Evolutionary conservation across 495 filamentous ascomycete genomes (phyloP).

Genomic region (Trichoderma asperelloides): DNA sequence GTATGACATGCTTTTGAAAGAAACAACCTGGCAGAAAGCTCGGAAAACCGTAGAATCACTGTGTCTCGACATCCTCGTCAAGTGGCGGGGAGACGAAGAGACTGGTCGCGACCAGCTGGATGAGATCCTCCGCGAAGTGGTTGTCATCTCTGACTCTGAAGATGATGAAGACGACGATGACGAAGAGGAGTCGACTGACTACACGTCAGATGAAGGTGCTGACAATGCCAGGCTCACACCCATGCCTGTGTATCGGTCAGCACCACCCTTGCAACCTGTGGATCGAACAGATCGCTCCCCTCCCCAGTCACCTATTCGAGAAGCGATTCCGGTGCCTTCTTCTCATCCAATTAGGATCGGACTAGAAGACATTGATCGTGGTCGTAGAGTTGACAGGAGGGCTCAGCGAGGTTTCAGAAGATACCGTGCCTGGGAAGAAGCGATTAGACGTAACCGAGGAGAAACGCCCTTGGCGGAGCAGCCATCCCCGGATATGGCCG

Average conservation of each 20-base stretch:
- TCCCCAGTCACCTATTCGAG: background rate
- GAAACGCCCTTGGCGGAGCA: background rate
- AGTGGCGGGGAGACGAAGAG: conserved; percentile 85
- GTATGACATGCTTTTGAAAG: conserved; percentile 69
- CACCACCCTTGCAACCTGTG: background rate
- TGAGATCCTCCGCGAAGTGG: conserved; percentile 71
- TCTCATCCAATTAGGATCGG: background rate
- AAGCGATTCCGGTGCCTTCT: background rate
- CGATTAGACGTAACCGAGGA: conserved; percentile 9
- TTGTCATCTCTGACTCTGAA: conserved; percentile 76
- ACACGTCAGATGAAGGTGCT: conserved; percentile 11
- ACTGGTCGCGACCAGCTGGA: conserved; percentile 65
- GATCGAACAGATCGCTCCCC: background rate
- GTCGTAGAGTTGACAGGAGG: background rate
- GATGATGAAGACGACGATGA: conserved; percentile 46
- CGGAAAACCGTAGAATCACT: conserved; percentile 59
- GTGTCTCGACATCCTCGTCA: conserved; percentile 62
- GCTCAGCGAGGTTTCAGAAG: conserved; percentile 8
- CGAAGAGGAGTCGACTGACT: conserved; percentile 18
- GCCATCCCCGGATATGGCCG: background rate
- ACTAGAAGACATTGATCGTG: background rate
- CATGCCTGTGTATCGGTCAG: conserved; percentile 5
- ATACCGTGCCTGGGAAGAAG: conserved; percentile 10
- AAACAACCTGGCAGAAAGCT: conserved; percentile 57
- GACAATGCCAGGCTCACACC: conserved; percentile 7